phyloP scores from a whole-genome alignment of 2,329 filamentous ascomycete genomes.

The Myriosclerotinia curreyana region DNA sequence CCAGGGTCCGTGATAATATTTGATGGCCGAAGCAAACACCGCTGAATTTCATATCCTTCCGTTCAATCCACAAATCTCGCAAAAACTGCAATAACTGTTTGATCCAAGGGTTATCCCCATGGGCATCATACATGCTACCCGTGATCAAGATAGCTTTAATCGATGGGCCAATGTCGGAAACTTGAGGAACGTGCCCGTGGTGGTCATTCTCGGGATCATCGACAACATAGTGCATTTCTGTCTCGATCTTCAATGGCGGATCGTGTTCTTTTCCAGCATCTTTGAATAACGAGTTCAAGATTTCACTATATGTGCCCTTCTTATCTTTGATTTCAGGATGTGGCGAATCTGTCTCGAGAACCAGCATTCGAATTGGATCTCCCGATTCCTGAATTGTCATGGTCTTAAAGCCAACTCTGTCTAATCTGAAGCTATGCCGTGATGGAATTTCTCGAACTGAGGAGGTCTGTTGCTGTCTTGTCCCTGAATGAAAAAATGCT shows the following conservation, averaged over 20 bases:
- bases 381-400: not conserved
- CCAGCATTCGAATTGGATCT: constrained; percentile 44
- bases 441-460: not conserved
- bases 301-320: constrained; percentile 53
- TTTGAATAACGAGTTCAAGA: constrained; percentile 51
- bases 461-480: too few relatives aligned
- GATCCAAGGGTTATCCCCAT: constrained; percentile 74
- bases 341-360: constrained; percentile 57
- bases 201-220: constrained; percentile 31
- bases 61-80: constrained; percentile 54
- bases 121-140: constrained; percentile 72
- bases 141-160: constrained; percentile 82
- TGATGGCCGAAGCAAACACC: constrained; percentile 91
- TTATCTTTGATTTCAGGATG: constrained; percentile 50
- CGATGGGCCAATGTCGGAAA: constrained; percentile 14
- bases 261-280: constrained; percentile 51
- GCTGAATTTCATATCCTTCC: constrained; percentile 63
- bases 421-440: not conserved
- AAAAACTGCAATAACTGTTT: constrained; percentile 67
- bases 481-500: not conserved
- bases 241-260: constrained; percentile 54
- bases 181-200: constrained; percentile 6
- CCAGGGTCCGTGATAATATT: constrained; percentile 72
- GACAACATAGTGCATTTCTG: constrained; percentile 54
- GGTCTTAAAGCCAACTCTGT: not conserved